Base-by-base conservation (phyloP, 1,139 yeast species). In the Ashbya aceris region DNA sequence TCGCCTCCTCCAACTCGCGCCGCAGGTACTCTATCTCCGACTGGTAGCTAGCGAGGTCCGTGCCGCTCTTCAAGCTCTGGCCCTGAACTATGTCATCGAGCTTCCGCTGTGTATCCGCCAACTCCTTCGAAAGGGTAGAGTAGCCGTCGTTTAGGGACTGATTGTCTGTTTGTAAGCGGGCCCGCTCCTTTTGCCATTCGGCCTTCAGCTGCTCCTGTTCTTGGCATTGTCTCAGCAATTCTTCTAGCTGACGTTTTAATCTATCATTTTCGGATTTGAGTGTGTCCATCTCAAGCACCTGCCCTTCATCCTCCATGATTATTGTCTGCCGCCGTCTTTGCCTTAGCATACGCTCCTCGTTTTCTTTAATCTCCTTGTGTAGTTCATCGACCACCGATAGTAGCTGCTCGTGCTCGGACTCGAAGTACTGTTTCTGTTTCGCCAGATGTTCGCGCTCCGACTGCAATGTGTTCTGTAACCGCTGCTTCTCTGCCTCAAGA, bases 381-480 rank as follows among this genome's bases (percentile, higher is more conserved):
- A 60, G 44, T 42, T 56, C 58, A 27, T 53, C 55, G 6, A 60
- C 60, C 7, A 58, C 63, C 3, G 54, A 52, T 23, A 58, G 46
- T 9, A 60, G 44, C 39, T 60, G 62, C 39, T 56, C 60, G 40
- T 60, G 61, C 41, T 60, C 64, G 8, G 47, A 44, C 31, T 58
- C 61, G 38, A 55, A 58, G 41, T 49, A 56, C 38, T 48, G 48
- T 36, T 54, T 52, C 37, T 55, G 61, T 35, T 49, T 51, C n/a
- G 44, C 38, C 27, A 49, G 54, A 30, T 49, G 48, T 11, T 48
- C 47, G 30, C 45, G 46, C 37, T 55, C 56, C 28, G 44, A 40
- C 3, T 47, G 44, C 35, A 58, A 33, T 38, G 53, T 53, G n/a
- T 47, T 44, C 38, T 51, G 53, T 31, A 58, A 45, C 7, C 40